These are phyloP conservation scores for Pestalotiopsis fici DNA, from an alignment of 2,329 filamentous ascomycete species.

Conservation along the genomic window DNA sequence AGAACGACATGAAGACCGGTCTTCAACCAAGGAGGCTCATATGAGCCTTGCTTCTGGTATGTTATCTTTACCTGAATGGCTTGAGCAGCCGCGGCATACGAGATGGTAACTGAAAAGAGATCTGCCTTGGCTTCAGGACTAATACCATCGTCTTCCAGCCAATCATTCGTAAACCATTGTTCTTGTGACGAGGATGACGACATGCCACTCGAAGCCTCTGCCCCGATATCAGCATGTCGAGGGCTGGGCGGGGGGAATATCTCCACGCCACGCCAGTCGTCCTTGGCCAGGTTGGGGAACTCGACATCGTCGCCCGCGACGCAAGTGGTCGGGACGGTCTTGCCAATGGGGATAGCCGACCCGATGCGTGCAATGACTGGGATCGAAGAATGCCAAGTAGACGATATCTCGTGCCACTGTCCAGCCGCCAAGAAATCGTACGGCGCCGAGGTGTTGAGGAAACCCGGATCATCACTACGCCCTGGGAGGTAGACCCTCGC, in stretches of 20 bases:
- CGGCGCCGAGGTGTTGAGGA: slow-evolving; percentile 62
- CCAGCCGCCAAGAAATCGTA: slow-evolving; percentile 54
- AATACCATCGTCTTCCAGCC: slow-evolving; percentile 33
- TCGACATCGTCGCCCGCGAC: slow-evolving; percentile 36
- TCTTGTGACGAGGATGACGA: neutral
- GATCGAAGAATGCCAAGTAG: slow-evolving; percentile 43
- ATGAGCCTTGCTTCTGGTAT: slow-evolving; percentile 18
- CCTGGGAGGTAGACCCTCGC: slow-evolving; percentile 64
- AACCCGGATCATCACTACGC: slow-evolving; percentile 52
- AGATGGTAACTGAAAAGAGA: slow-evolving; percentile 18
- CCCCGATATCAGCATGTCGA: slow-evolving; percentile 9
- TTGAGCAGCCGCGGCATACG: slow-evolving; percentile 18
- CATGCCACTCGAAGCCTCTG: neutral
- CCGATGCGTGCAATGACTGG: slow-evolving; percentile 40
- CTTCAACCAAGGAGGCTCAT: slow-evolving; percentile 28
- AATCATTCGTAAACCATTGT: slow-evolving; percentile 22
- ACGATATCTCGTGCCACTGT: slow-evolving; percentile 39
- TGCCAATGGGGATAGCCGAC: slow-evolving; percentile 39
- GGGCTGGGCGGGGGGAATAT: slow-evolving; percentile 37
- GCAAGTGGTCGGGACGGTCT: slow-evolving; percentile 32
- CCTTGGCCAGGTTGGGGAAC: slow-evolving; percentile 36
- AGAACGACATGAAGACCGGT: slow-evolving; percentile 27
- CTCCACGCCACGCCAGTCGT: slow-evolving; percentile 43
- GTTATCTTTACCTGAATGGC: slow-evolving; percentile 19
- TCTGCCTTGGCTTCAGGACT: slow-evolving; percentile 25